phyloP scores from a whole-genome alignment of 345 rosid species.

The Hibiscus tridactylites region DNA sequence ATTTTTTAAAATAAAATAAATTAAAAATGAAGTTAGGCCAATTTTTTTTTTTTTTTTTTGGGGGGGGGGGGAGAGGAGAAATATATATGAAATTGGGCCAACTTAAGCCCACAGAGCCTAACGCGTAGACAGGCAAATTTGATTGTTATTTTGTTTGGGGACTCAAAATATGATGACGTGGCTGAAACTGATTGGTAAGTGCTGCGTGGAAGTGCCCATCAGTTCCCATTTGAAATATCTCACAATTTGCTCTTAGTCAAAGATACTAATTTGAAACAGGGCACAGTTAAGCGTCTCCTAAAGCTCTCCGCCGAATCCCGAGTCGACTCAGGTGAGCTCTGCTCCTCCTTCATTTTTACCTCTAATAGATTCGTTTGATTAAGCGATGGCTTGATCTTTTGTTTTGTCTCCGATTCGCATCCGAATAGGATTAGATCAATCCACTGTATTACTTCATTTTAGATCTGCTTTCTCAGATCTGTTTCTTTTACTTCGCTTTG shows the following conservation, averaged over 20 bases:
- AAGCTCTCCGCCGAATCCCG: neutral
- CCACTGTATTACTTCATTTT: neutral
- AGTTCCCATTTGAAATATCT: no score
- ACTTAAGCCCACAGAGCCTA: neutral
- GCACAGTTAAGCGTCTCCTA: neutral
- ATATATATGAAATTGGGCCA: neutral
- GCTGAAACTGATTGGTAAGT: neutral
- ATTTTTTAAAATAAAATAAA: no score
- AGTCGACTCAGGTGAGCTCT: slow-evolving; percentile 7
- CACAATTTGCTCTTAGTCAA: neutral
- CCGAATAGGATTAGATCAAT: neutral
- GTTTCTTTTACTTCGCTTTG: neutral
- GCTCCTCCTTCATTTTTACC: neutral
- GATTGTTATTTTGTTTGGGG: neutral
- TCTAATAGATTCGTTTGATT: neutral
- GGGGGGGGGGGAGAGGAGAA: no score
- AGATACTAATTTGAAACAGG: neutral
- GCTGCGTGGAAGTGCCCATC: neutral
- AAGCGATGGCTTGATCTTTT: neutral
- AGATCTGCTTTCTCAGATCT: neutral
- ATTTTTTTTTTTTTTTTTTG: no score
- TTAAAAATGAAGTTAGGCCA: no score
- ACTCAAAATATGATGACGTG: neutral
- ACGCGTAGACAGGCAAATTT: neutral
- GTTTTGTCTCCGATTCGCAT: neutral